A percentile compares a stretch with the other conserved stretches of the same genome.
Evolutionary conservation across 2,329 filamentous ascomycete species (phyloP).

Genomic region (Lecanosticta acicola): DNA sequence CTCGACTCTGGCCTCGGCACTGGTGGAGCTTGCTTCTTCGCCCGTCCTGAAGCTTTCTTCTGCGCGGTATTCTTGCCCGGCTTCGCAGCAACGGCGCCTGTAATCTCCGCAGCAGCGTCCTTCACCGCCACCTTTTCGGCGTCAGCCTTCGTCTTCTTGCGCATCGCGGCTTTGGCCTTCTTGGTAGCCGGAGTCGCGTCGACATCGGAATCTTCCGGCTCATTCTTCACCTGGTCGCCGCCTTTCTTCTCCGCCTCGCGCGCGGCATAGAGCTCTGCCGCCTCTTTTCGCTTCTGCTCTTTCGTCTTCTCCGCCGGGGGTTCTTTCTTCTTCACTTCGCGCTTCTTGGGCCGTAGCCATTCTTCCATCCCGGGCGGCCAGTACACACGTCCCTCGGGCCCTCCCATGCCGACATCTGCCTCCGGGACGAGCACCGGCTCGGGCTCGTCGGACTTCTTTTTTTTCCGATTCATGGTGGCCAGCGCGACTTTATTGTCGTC

Average conservation of each 20-base stretch:
- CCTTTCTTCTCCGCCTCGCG: slow-evolving; percentile 24
- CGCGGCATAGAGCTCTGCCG: slow-evolving; percentile 24
- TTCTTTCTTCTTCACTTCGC: slow-evolving; percentile 55
- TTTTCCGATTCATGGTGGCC: slow-evolving; percentile 38
- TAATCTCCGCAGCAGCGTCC: neutral
- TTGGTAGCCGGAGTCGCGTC: slow-evolving; percentile 37
- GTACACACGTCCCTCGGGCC: slow-evolving; percentile 73
- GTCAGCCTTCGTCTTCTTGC: slow-evolving; percentile 21
- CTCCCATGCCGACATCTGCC: slow-evolving; percentile 80
- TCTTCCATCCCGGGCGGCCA: slow-evolving; percentile 89
- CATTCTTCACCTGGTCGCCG: slow-evolving; percentile 19
- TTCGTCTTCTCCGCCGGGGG: slow-evolving; percentile 30
- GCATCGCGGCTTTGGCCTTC: slow-evolving; percentile 34
- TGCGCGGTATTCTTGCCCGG: slow-evolving; percentile 5
- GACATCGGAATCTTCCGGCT: slow-evolving; percentile 30
- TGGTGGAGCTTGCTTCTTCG: slow-evolving; percentile 15
- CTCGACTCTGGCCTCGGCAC: slow-evolving; percentile 16
- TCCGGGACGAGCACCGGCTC: slow-evolving; percentile 47
- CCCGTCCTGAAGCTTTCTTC: slow-evolving; percentile 9
- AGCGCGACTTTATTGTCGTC: slow-evolving; percentile 62
- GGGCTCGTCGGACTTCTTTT: slow-evolving; percentile 34
- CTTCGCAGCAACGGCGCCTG: slow-evolving; percentile 12
- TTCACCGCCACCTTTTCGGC: slow-evolving; percentile 19
- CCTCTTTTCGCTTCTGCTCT: slow-evolving; percentile 32
- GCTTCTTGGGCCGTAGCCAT: slow-evolving; percentile 78